Evolutionary conservation across 768 basidiomycete species (phyloP).

Genomic region (Clavaria fumosa): DNA sequence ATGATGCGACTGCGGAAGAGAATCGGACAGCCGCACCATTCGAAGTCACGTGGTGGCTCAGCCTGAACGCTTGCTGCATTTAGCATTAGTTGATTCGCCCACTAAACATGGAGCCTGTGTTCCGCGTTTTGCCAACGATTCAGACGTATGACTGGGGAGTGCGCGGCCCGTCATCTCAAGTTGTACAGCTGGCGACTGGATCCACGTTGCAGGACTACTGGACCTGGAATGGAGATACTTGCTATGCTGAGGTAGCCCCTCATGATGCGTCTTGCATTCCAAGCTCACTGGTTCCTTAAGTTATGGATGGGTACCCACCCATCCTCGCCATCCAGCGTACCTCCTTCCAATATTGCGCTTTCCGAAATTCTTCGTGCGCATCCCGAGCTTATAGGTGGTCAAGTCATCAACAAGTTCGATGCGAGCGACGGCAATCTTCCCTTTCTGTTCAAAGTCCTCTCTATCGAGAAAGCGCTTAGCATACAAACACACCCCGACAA

Average conservation of each 20-base stretch:
- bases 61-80: too few relatives aligned
- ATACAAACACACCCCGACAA: slow-evolving; percentile 92
- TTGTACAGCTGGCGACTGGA: slow-evolving; percentile 66
- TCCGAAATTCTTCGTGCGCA: slow-evolving; percentile 48
- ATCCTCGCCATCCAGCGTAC: slow-evolving; percentile 34
- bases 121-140: slow-evolving; percentile 69
- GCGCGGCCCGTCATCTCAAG: slow-evolving; percentile 62
- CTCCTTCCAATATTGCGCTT: slow-evolving; percentile 25
- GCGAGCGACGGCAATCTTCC: slow-evolving; percentile 57
- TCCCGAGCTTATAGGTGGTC: slow-evolving; percentile 52
- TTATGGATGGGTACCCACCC: slow-evolving; percentile 99
- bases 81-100: too few relatives aligned
- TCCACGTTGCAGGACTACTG: slow-evolving; percentile 52
- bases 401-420: slow-evolving; percentile 39
- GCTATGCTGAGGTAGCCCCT: slow-evolving; percentile 80
- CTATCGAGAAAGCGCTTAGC: slow-evolving; percentile 77
- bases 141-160: slow-evolving; percentile 97
- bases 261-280: background rate
- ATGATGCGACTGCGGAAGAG: too few relatives aligned
- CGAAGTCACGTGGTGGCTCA: too few relatives aligned
- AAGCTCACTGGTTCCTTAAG: slow-evolving; percentile 26
- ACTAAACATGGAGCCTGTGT: slow-evolving; percentile 32
- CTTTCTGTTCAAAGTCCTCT: slow-evolving; percentile 85
- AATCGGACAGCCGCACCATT: too few relatives aligned
- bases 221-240: slow-evolving; percentile 46